These are phyloP conservation scores for Cladosporium sp. DNA, from an alignment of 2,329 filamentous ascomycete species.

Conservation along the genomic window DNA sequence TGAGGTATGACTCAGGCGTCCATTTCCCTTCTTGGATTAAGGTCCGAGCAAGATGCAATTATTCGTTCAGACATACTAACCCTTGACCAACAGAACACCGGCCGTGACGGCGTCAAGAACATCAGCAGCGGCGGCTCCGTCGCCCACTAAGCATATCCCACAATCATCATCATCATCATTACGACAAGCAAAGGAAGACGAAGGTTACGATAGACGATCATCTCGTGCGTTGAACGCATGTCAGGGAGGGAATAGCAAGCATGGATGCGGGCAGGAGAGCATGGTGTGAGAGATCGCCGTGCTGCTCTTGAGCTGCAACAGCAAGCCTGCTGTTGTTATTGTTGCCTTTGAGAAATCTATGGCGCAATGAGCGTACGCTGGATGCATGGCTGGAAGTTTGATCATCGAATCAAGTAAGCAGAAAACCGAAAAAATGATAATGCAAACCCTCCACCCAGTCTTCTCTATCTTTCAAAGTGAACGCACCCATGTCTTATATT, in stretches of 20 bases:
- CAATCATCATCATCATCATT: not conserved
- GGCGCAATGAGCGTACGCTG: not conserved
- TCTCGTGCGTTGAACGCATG: not conserved
- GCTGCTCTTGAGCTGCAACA: not conserved
- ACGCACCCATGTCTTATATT: too few species aligned
- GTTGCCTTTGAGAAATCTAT: not conserved
- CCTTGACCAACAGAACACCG: constrained; percentile 29
- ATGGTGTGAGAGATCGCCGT: constrained; percentile 3
- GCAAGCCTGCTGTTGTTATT: not conserved
- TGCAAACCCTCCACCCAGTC: too few species aligned
- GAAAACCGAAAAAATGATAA: too few species aligned
- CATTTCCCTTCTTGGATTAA: not conserved
- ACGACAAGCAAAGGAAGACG: constrained; percentile 9
- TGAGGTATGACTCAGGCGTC: constrained; percentile 38
- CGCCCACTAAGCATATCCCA: constrained; percentile 19
- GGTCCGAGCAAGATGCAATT: not conserved
- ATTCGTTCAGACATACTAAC: constrained; percentile 13
- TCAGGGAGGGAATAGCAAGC: not conserved
- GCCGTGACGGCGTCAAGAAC: constrained; percentile 40
- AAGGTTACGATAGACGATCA: constrained; percentile 6
- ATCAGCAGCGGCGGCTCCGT: constrained; percentile 32
- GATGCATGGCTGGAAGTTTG: too few species aligned
- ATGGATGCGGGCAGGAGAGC: not conserved
- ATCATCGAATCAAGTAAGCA: too few species aligned
- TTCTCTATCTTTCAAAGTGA: too few species aligned